These are phyloP conservation scores for Erythrobasidium yunnanense DNA, from an alignment of 768 basidiomycete genomes.

Conservation along the genomic window DNA sequence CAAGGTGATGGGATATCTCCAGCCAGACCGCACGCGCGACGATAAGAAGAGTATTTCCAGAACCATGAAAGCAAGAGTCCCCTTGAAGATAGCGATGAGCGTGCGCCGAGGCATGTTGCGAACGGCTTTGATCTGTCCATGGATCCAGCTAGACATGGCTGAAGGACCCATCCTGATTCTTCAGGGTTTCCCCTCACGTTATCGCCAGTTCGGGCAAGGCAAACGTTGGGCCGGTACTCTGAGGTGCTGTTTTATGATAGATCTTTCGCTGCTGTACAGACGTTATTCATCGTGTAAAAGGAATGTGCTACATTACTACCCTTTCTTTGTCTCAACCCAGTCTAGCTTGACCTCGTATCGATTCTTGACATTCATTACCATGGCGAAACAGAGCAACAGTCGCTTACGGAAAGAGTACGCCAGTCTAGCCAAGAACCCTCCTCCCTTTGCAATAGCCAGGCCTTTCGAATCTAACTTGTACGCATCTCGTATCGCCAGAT, in stretches of 20 bases:
- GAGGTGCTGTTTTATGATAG: no score
- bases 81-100: constrained; percentile 27
- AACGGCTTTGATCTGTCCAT: not conserved
- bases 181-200: no score
- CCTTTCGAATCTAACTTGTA: constrained; percentile 67
- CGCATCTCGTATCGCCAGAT: not conserved
- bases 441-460: constrained; percentile 87
- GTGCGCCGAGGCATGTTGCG: constrained; percentile 15
- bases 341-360: not conserved
- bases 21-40: constrained; percentile 33
- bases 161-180: no score
- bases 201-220: no score
- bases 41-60: constrained; percentile 37
- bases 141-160: not conserved
- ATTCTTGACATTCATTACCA: no score
- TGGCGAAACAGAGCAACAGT: constrained; percentile 29
- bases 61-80: constrained; percentile 37
- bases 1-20: constrained; percentile 34
- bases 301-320: no score
- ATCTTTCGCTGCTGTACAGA: no score
- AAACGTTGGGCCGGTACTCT: no score
- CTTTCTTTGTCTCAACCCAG: not conserved
- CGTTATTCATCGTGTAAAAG: no score
- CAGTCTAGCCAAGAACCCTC: constrained; percentile 81
- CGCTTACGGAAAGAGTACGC: constrained; percentile 71